Percentiles rank a stretch among this genome's conserved stretches.
phyloP scores from a whole-genome alignment of 345 rosid genomes.

The Eucalyptus fibrosa region DNA sequence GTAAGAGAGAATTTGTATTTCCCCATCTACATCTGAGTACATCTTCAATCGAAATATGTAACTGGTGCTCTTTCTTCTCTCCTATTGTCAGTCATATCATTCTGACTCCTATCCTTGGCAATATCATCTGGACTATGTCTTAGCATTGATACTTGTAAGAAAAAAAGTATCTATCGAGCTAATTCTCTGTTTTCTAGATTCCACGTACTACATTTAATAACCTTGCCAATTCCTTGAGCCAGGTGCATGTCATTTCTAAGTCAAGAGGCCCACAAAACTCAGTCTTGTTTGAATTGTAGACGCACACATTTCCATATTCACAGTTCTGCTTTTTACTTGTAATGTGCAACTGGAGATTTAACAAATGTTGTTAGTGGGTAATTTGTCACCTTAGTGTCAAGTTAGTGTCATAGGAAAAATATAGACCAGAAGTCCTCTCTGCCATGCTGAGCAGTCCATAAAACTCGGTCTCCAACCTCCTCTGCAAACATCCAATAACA shows the following conservation, averaged over 20 bases:
- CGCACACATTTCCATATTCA: neutral
- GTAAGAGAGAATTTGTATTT: neutral
- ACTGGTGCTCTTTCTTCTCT: neutral
- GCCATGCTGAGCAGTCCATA: constrained; percentile 54
- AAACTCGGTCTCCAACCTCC: constrained; percentile 77
- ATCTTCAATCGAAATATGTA: neutral
- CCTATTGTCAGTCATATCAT: neutral
- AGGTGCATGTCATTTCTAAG: neutral
- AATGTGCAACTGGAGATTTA: neutral
- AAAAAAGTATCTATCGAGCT: neutral
- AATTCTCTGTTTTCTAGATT: neutral
- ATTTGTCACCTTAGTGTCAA: constrained; percentile 64
- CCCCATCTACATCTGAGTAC: neutral
- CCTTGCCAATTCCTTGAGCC: neutral
- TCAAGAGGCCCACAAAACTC: neutral
- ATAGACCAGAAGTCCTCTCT: constrained; percentile 72
- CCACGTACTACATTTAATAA: neutral
- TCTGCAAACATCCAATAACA: constrained; percentile 22
- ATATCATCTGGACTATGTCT: neutral
- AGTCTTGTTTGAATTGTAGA: neutral
- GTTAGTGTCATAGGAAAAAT: constrained; percentile 81
- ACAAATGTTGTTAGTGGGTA: neutral
- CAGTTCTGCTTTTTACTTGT: neutral
- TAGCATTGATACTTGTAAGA: neutral
- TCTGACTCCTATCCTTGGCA: neutral